phyloP scores from a whole-genome alignment of 805 yeast species.

The Millerozyma miso region DNA sequence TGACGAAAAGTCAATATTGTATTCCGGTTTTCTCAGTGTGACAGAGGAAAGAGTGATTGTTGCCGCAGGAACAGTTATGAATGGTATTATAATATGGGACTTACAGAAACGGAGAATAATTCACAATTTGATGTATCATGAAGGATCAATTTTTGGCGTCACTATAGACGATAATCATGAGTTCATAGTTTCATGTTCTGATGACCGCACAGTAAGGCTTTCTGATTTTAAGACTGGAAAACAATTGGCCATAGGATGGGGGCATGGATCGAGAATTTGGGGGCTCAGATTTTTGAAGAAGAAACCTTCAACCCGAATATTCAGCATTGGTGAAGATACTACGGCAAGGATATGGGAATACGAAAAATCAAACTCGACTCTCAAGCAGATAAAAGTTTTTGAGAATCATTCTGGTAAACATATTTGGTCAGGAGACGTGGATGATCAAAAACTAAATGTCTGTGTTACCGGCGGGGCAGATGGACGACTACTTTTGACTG shows the following conservation, averaged over 20 bases:
- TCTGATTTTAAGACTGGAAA: conserved; percentile 61
- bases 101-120: conserved; percentile 37
- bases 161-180: conserved; percentile 52
- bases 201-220: conserved; percentile 82
- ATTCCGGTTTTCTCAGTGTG: conserved; percentile 73
- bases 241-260: conserved; percentile 83
- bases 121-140: conserved; percentile 67
- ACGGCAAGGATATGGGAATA: conserved; percentile 77
- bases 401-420: conserved; percentile 81
- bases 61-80: conserved; percentile 92
- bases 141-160: conserved; percentile 88
- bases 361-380: conserved; percentile 14
- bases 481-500: conserved; percentile 69
- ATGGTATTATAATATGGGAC: conserved; percentile 82
- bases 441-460: conserved; percentile 34
- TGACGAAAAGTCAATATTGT: conserved; percentile 75
- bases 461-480: conserved; percentile 93
- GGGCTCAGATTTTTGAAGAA: conserved; percentile 50
- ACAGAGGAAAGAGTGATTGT: conserved; percentile 43
- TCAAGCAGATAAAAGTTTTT: conserved; percentile 44
- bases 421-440: conserved; percentile 74
- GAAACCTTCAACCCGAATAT: conserved; percentile 30
- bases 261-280: conserved; percentile 96
- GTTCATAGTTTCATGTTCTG: conserved; percentile 77
- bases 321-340: conserved; percentile 82